Evolutionary conservation across 139 green algal genomes (phyloP), one percentile per base, ranked within the genome.

Genomic region (Auxenochlorella protothecoides): DNA sequence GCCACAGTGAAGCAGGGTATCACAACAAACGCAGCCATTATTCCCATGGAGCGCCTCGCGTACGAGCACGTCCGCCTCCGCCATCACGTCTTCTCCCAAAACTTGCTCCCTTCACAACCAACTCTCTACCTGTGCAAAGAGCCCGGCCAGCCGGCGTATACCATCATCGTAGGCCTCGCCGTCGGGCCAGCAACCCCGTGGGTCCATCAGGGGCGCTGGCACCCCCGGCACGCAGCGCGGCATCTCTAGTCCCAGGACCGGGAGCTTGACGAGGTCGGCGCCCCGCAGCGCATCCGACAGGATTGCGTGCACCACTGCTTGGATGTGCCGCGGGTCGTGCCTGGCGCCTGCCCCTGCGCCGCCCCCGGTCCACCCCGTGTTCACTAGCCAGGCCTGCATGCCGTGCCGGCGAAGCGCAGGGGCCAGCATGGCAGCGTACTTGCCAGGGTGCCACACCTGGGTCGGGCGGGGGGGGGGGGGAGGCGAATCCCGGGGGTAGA

Each of bases 251-350:
- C 79, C 72, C 74, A 97, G 97, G 53, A 97, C 79, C 44, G 86
- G 84, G 51, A 85, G 91, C 44, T 70, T 71, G 9, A 63, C 67
- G 69, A 74, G 88, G 14, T 91, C 74, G 5, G 78, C 86, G 3
- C 74, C 56, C 3, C 68, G 54, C 62, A 97, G 85, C 63, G 88
- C 83, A 3, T 91, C 92, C 57, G 68, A 83, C 83, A 96, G 93
- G 66, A 97, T 97, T 60, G 93, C 92, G 76, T 97, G 85, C 54
- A 98, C 85, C 68, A 98, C 97, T 59, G 89, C 86, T 53, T 93
- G 84, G 5, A 93, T 98, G 82, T 95, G 75, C 69, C 85, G 85
- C 12, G 97, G 82, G 72, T 88, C 91, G 68, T 97, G 93, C 70
- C 91, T 83, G 56, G 77, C 73, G 44, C 91, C 92, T 15, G 91